A percentile compares a stretch with the other conserved stretches of the same genome.
phyloP scores from a whole-genome alignment of 2,329 filamentous ascomycete genomes.

The Cladosporium phlei region DNA sequence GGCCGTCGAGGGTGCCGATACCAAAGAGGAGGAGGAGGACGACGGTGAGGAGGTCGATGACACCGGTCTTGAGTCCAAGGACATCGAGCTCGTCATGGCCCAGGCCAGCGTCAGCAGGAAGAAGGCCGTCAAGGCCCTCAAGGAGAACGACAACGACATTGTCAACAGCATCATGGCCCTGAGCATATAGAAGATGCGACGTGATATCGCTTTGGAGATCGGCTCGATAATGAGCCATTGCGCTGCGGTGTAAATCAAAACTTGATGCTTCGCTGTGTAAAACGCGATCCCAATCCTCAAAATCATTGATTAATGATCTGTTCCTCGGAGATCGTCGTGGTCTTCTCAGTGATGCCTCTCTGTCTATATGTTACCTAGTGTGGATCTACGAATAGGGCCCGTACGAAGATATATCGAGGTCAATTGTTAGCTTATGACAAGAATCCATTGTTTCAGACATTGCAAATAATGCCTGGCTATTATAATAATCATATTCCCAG shows the following conservation, averaged over 20 bases:
- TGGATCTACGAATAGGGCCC: no score
- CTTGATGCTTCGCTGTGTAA: slow-evolving; percentile 12
- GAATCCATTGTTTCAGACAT: no score
- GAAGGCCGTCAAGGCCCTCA: slow-evolving; percentile 97
- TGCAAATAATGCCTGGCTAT: no score
- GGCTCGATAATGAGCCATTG: slow-evolving; percentile 9
- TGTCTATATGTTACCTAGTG: no score
- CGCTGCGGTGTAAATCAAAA: slow-evolving; percentile 13
- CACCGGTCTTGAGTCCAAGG: slow-evolving; percentile 92
- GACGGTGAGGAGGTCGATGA: slow-evolving; percentile 95
- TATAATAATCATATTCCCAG: no score
- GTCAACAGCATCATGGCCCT: slow-evolving; percentile 99
- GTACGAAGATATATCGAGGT: no score
- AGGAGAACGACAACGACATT: slow-evolving; percentile 99
- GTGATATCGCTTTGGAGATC: slow-evolving; percentile 8
- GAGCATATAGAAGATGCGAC: slow-evolving; percentile 43
- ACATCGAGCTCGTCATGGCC: slow-evolving; percentile 98
- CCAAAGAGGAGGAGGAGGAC: slow-evolving; percentile 64
- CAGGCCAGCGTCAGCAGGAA: slow-evolving; percentile 95
- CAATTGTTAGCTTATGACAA: no score
- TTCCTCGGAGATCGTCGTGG: no score
- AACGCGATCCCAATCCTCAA: slow-evolving; percentile 1
- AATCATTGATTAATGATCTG: not conserved
- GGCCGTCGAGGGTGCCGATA: slow-evolving; percentile 59
- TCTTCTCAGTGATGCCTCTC: no score